phyloP scores from a whole-genome alignment of 1,284 basidiomycete species.

The Omphalotus olearius region DNA sequence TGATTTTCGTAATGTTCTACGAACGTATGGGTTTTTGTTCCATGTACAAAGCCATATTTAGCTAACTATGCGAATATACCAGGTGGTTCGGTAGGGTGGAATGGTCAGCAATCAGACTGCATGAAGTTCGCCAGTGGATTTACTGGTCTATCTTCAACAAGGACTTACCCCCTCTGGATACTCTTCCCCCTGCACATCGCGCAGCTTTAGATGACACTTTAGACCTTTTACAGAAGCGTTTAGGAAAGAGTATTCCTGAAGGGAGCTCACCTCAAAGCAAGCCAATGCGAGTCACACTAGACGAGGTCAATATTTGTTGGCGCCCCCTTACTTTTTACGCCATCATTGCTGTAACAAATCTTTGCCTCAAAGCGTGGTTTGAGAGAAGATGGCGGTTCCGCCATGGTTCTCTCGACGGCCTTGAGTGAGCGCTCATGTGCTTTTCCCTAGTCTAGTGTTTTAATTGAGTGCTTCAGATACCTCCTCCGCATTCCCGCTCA shows the following conservation, averaged over 20 bases:
- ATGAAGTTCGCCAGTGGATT: slow-evolving; percentile 74
- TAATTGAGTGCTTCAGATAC: slow-evolving; percentile 45
- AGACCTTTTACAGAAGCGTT: slow-evolving; percentile 65
- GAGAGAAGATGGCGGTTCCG: slow-evolving; percentile 42
- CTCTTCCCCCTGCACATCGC: slow-evolving; percentile 41
- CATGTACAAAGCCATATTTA: not conserved
- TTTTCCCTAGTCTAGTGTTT: not conserved
- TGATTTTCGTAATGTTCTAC: slow-evolving; percentile 69
- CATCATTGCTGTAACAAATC: slow-evolving; percentile 54
- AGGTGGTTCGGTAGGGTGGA: slow-evolving; percentile 69
- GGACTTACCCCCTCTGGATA: slow-evolving; percentile 47
- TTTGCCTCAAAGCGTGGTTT: slow-evolving; percentile 40
- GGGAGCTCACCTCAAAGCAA: slow-evolving; percentile 53
- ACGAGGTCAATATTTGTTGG: slow-evolving; percentile 65
- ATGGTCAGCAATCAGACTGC: slow-evolving; percentile 67
- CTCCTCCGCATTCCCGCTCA: slow-evolving; percentile 63
- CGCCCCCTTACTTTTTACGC: slow-evolving; percentile 76
- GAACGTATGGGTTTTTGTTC: slow-evolving; percentile 37
- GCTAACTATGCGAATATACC: slow-evolving; percentile 3
- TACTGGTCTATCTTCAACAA: slow-evolving; percentile 82
- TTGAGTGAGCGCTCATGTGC: slow-evolving; percentile 50
- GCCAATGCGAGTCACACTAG: slow-evolving; percentile 75
- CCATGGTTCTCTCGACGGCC: slow-evolving; percentile 47
- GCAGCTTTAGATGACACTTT: slow-evolving; percentile 56
- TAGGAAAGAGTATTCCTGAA: slow-evolving; percentile 62